Conservation (phyloP, 176 grass and related monocot species). For the Phragmites australis region DNA sequence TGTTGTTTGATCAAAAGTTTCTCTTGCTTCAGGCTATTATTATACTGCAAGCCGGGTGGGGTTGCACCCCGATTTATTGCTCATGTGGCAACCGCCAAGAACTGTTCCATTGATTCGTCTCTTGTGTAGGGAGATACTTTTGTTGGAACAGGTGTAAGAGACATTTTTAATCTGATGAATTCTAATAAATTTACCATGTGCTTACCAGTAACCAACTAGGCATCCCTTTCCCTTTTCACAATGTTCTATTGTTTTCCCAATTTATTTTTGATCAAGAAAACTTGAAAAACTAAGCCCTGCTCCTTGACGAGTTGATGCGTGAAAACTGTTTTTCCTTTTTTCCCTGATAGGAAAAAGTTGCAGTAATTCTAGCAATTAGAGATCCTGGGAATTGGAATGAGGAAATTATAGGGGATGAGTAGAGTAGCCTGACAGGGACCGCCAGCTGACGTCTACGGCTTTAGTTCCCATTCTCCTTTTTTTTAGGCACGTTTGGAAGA, state of each 20-base stretch:
- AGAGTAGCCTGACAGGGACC: too few relatives aligned
- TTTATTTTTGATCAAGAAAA: background rate
- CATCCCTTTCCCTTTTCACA: background rate
- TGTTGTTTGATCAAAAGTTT: slow-evolving; percentile 29
- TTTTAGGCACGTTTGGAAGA: too few relatives aligned
- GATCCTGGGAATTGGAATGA: too few relatives aligned
- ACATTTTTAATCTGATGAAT: slow-evolving; percentile 19
- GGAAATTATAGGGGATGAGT: background rate
- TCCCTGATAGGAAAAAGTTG: background rate
- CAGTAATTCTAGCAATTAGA: background rate
- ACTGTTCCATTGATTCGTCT: slow-evolving; percentile 43
- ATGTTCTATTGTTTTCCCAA: too few relatives aligned
- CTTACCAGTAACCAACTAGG: background rate
- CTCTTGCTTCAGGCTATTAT: slow-evolving; percentile 50
- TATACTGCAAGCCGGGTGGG: slow-evolving; percentile 39
- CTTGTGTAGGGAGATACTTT: slow-evolving; percentile 34
- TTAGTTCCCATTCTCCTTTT: too few relatives aligned
- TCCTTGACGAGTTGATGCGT: background rate
- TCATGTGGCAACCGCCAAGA: slow-evolving; percentile 39
- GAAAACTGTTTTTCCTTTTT: background rate
- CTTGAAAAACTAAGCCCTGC: too few relatives aligned
- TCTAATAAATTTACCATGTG: slow-evolving; percentile 32
- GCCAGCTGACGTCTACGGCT: too few relatives aligned
- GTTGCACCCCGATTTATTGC: slow-evolving; percentile 26
- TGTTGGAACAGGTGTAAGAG: slow-evolving; percentile 28